Conservation (phyloP, 2,329 filamentous ascomycete genomes). For the Cryphonectria parasitica region DNA sequence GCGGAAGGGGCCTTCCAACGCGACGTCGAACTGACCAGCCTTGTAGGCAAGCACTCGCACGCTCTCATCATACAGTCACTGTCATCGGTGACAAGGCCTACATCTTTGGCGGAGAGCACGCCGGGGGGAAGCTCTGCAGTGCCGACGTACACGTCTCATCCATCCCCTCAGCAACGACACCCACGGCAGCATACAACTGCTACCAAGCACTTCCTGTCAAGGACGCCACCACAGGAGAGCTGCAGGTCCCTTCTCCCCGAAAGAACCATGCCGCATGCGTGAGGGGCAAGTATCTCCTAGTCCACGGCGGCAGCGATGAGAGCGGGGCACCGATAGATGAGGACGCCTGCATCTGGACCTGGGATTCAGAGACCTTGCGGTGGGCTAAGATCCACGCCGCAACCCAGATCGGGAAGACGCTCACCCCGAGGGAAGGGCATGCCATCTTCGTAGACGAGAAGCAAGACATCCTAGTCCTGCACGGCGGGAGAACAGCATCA, state of each 20-base stretch:
- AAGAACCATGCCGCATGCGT: slow-evolving; percentile 43
- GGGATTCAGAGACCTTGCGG: slow-evolving; percentile 40
- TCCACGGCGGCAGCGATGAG: slow-evolving; percentile 43
- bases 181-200: slow-evolving; percentile 40
- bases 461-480: slow-evolving; percentile 55
- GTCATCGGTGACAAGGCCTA: slow-evolving; percentile 58
- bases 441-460: slow-evolving; percentile 43
- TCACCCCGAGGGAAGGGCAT: slow-evolving; percentile 39
- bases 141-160: slow-evolving; percentile 57
- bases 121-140: slow-evolving; percentile 46
- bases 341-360: slow-evolving; percentile 43
- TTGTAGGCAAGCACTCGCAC: slow-evolving; percentile 42
- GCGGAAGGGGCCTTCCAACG: no score
- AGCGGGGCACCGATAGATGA: slow-evolving; percentile 38
- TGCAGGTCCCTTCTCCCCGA: slow-evolving; percentile 39
- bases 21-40: slow-evolving; percentile 1
- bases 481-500: slow-evolving; percentile 47
- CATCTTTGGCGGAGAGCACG: slow-evolving; percentile 56
- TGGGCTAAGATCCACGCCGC: slow-evolving; percentile 41
- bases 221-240: slow-evolving; percentile 35
- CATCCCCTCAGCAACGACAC: slow-evolving; percentile 47
- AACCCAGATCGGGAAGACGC: slow-evolving; percentile 38
- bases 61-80: slow-evolving; percentile 56
- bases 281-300: slow-evolving; percentile 38
- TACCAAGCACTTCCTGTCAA: slow-evolving; percentile 39